phyloP scores from a whole-genome alignment of 2,329 filamentous ascomycete genomes.

The Apiospora sp. region DNA sequence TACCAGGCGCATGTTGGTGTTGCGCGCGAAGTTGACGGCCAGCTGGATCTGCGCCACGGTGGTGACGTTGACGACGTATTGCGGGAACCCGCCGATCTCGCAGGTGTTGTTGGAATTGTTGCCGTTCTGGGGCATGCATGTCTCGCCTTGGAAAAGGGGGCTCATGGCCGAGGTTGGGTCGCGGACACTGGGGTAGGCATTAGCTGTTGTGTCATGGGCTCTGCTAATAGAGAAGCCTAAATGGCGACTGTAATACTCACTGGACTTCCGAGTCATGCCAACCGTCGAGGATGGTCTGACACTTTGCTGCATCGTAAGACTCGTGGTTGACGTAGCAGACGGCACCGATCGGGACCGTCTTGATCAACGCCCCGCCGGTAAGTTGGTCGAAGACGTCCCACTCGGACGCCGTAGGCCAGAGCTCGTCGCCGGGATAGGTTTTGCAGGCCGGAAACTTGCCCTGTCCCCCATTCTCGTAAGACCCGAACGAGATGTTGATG shows the following conservation, averaged over 20 bases:
- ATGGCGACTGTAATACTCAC: not conserved
- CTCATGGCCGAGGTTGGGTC: slow-evolving; percentile 9
- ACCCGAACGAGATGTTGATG: not conserved
- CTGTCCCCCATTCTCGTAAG: not conserved
- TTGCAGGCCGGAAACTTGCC: slow-evolving; percentile 3
- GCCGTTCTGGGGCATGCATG: slow-evolving; percentile 32
- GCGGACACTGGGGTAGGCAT: not conserved
- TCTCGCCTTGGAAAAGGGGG: slow-evolving; percentile 40
- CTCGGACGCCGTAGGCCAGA: not conserved
- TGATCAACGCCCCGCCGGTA: not conserved
- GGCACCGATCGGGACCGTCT: not conserved
- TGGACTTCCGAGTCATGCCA: slow-evolving; percentile 13
- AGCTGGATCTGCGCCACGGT: slow-evolving; percentile 34
- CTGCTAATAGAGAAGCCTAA: not conserved
- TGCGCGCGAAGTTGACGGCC: slow-evolving; percentile 41
- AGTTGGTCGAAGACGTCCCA: slow-evolving; percentile 1
- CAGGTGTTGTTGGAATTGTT: slow-evolving; percentile 28
- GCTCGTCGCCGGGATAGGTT: slow-evolving; percentile 6
- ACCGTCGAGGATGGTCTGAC: not conserved
- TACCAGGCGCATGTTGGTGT: slow-evolving; percentile 54
- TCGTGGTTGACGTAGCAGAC: slow-evolving; percentile 2
- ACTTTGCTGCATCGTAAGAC: not conserved
- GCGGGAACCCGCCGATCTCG: slow-evolving; percentile 41
- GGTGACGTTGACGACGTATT: slow-evolving; percentile 50
- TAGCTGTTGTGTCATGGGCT: not conserved